Evolutionary conservation across 2,329 filamentous ascomycete species (phyloP).

Genomic region (Thelonectria olida): DNA sequence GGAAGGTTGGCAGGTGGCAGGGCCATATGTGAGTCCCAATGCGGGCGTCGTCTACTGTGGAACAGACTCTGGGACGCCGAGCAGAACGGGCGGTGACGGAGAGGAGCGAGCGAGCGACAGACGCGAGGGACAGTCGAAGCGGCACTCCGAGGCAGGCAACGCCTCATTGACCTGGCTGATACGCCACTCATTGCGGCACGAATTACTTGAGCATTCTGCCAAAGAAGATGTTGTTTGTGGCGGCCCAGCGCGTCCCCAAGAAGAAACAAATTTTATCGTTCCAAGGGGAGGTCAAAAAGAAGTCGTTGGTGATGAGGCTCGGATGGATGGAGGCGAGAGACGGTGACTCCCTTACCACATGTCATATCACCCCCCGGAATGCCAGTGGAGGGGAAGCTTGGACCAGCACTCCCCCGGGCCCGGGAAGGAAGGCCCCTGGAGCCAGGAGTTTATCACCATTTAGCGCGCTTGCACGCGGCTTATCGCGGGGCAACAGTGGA

Average conservation of each 20-base stretch:
- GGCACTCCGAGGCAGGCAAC: conserved; percentile 28
- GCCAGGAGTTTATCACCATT: conserved; percentile 1
- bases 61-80: neutral
- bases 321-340: conserved; percentile 12
- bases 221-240: neutral
- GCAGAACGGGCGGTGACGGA: conserved; percentile 9
- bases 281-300: neutral
- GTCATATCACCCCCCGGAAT: conserved; percentile 11
- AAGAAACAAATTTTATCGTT: neutral
- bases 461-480: conserved; percentile 28
- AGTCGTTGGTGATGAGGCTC: neutral
- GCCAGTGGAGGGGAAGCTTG: conserved; percentile 10
- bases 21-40: neutral
- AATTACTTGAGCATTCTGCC: conserved; percentile 19
- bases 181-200: conserved; percentile 35
- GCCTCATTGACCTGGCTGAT: conserved; percentile 34
- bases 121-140: conserved; percentile 1
- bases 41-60: conserved; percentile 9
- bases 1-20: no score
- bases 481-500: conserved; percentile 20
- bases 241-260: neutral
- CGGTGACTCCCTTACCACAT: conserved; percentile 3
- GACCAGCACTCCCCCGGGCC: conserved; percentile 12
- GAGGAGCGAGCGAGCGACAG: conserved; percentile 5
- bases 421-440: neutral